These are phyloP conservation scores for Maudiozyma turicensis DNA, from an alignment of 805 yeast genomes.

Conservation along the genomic window DNA sequence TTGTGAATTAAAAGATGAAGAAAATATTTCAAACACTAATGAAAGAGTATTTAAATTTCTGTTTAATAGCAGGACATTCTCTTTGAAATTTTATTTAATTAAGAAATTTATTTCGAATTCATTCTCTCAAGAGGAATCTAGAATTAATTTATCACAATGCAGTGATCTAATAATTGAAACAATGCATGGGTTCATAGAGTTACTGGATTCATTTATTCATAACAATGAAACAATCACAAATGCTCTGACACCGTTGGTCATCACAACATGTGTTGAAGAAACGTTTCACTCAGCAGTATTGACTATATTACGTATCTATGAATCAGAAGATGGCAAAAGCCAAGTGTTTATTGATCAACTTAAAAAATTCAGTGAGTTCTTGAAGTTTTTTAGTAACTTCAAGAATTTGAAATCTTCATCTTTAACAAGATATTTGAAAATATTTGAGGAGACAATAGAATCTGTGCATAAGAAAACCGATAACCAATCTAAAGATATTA, in stretches of 20 bases:
- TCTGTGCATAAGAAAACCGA: neutral
- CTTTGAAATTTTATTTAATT: constrained; percentile 3
- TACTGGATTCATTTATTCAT: constrained; percentile 5
- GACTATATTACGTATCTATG: neutral
- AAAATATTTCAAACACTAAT: neutral
- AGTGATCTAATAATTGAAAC: constrained; percentile 1
- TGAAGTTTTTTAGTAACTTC: constrained; percentile 2
- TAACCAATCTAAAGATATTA: neutral
- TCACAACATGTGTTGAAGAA: constrained; percentile 1
- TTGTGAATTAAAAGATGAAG: neutral
- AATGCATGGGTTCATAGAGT: neutral
- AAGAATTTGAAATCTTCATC: constrained; percentile 1
- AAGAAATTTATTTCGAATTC: constrained; percentile 2
- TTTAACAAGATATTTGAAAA: neutral
- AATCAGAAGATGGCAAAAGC: neutral
- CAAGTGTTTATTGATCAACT: neutral
- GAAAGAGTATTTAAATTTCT: constrained; percentile 2
- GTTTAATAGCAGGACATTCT: neutral
- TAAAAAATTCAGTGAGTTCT: constrained; percentile 1
- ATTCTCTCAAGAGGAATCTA: neutral
- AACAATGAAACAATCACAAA: constrained; percentile 4
- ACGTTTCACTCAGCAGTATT: constrained; percentile 2
- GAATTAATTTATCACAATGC: neutral
- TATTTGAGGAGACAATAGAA: neutral
- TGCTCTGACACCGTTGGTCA: constrained; percentile 5